These are phyloP conservation scores for Penicillium alfredii DNA, from an alignment of 495 filamentous ascomycete genomes.

Conservation along the genomic window DNA sequence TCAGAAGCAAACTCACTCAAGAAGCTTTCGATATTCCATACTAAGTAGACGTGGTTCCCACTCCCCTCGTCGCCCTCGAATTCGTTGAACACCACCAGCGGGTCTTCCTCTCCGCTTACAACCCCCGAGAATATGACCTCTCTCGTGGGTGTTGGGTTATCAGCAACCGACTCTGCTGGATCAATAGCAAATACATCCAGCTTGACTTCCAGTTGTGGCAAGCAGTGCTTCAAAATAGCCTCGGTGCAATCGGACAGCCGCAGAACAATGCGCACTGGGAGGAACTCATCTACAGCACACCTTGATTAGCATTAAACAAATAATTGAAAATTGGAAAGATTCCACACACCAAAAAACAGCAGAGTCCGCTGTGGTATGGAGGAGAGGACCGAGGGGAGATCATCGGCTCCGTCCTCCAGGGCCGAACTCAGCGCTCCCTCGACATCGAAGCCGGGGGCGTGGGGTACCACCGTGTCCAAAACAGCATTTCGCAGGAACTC, in stretches of 20 bases:
- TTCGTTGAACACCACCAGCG: slow-evolving; percentile 53
- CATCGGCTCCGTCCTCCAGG: slow-evolving; percentile 42
- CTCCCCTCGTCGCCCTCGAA: slow-evolving; percentile 48
- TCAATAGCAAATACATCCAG: slow-evolving; percentile 70
- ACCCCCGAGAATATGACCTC: slow-evolving; percentile 62
- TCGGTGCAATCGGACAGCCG: slow-evolving; percentile 59
- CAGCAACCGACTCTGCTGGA: slow-evolving; percentile 40
- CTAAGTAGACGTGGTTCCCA: slow-evolving; percentile 58
- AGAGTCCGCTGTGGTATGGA: slow-evolving; percentile 47
- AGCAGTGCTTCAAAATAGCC: slow-evolving; percentile 49
- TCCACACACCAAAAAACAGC: slow-evolving; percentile 66
- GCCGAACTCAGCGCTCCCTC: slow-evolving; percentile 50
- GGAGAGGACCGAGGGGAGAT: slow-evolving; percentile 41
- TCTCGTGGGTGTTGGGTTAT: slow-evolving; percentile 45
- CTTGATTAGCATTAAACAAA: slow-evolving; percentile 55
- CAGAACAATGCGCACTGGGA: slow-evolving; percentile 67
- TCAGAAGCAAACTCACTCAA: slow-evolving; percentile 45
- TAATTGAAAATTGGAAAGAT: slow-evolving; percentile 14
- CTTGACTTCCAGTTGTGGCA: slow-evolving; percentile 58
- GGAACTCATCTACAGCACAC: slow-evolving; percentile 68
- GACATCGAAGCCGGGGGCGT: slow-evolving; percentile 59
- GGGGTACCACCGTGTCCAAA: slow-evolving; percentile 73
- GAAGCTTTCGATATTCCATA: slow-evolving; percentile 76
- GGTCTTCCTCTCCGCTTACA: slow-evolving; percentile 54
- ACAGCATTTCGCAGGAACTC: slow-evolving; percentile 67